These are phyloP conservation scores for Coprinellus micaceus DNA, from an alignment of 768 basidiomycete genomes.

Conservation along the genomic window DNA sequence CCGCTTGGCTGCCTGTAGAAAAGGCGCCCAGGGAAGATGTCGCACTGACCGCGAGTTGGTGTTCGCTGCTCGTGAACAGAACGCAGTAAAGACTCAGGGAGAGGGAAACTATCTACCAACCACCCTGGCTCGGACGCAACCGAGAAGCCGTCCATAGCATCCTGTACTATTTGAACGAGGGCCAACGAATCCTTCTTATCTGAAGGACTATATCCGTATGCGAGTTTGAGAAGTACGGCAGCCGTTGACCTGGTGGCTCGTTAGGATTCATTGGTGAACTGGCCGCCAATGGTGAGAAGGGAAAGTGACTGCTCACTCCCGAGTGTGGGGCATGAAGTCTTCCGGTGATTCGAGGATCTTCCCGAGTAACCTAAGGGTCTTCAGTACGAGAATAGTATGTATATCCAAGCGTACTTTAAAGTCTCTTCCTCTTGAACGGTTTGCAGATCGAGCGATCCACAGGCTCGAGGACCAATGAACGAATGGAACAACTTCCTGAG, in stretches of 20 bases:
- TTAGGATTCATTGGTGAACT: not conserved
- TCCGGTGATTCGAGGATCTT: conserved; percentile 13
- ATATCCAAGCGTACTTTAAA: conserved; percentile 8
- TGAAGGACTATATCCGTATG: conserved; percentile 23
- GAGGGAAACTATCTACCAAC: conserved; percentile 28
- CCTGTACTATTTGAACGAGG: conserved; percentile 30
- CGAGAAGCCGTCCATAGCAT: conserved; percentile 31
- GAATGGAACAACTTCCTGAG: conserved; percentile 30
- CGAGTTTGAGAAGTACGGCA: conserved; percentile 19
- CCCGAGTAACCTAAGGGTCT: conserved; percentile 6
- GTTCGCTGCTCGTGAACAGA: not conserved
- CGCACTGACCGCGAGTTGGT: conserved; percentile 18
- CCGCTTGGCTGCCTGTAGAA: conserved; percentile 19
- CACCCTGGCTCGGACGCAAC: conserved; percentile 31
- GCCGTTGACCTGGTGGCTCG: conserved; percentile 17
- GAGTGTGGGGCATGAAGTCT: conserved; percentile 14
- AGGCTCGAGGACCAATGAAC: conserved; percentile 29
- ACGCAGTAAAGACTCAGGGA: conserved; percentile 14
- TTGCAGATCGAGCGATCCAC: conserved; percentile 13
- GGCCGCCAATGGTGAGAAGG: not conserved
- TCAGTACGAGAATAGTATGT: not conserved
- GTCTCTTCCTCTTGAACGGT: conserved; percentile 16
- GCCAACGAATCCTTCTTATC: conserved; percentile 16
- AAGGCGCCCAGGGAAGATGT: conserved; percentile 33
- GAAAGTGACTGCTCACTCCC: conserved; percentile 11